A percentile compares a stretch with the other conserved stretches of the same genome.
Conservation (phyloP, 495 filamentous ascomycete genomes). For the Aspergillus incahuasiensis region DNA sequence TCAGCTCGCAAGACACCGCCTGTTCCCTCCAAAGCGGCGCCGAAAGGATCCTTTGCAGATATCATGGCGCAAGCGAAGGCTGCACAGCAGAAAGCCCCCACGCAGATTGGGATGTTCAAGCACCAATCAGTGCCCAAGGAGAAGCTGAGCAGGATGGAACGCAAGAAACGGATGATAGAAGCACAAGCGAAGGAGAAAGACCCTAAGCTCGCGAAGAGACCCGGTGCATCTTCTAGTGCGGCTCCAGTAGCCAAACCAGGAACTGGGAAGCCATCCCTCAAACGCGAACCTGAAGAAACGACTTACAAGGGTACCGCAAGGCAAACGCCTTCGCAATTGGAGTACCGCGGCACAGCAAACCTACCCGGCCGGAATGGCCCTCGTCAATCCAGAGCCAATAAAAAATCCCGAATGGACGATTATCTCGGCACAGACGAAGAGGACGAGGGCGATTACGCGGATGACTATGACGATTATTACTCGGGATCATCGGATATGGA, state of each 20-base stretch:
- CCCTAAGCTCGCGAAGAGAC: constrained; percentile 23
- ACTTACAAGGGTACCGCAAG: constrained; percentile 53
- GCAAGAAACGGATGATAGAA: constrained; percentile 35
- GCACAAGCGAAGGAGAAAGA: constrained; percentile 32
- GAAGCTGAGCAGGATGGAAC: constrained; percentile 36
- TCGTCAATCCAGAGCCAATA: constrained; percentile 28
- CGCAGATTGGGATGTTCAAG: constrained; percentile 31
- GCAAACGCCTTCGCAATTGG: constrained; percentile 32
- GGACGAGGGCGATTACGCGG: constrained; percentile 41
- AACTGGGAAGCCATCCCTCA: constrained; percentile 16
- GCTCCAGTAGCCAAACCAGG: constrained; percentile 20
- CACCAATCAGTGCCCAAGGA: constrained; percentile 37
- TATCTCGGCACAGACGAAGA: constrained; percentile 47
- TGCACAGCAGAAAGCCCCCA: constrained; percentile 33
- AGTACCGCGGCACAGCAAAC: constrained; percentile 56
- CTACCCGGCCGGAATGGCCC: constrained; percentile 28
- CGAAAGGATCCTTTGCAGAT: constrained; percentile 41
- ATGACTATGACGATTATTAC: constrained; percentile 50
- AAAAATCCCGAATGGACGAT: constrained; percentile 37
- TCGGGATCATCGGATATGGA: constrained; percentile 66
- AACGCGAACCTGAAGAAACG: constrained; percentile 28
- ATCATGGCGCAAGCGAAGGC: constrained; percentile 39
- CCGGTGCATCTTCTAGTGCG: constrained; percentile 17
- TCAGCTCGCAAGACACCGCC: constrained; percentile 19
- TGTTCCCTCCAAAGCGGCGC: constrained; percentile 33